Conservation (phyloP, 1,284 basidiomycete species). For the Marasmius tenuissimus region DNA sequence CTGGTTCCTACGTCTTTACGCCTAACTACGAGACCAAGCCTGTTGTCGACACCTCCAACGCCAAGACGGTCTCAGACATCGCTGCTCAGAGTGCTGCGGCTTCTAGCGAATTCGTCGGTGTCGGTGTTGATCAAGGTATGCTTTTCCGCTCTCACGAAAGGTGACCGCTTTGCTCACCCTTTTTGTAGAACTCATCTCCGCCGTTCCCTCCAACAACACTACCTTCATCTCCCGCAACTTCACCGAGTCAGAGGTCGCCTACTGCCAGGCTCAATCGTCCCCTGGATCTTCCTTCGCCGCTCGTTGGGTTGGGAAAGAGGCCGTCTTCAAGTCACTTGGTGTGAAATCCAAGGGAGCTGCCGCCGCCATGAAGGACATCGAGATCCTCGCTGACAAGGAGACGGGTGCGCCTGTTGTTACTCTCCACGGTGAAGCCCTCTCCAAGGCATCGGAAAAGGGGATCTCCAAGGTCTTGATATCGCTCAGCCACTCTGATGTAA, state of each 20-base stretch:
- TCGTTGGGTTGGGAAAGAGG: conserved; percentile 97
- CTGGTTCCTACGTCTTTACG: conserved; percentile 80
- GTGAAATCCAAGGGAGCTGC: conserved; percentile 90
- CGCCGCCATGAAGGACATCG: conserved; percentile 94
- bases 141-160: conserved; percentile 8
- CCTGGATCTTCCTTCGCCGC: conserved; percentile 91
- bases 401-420: conserved; percentile 72
- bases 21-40: conserved; percentile 59
- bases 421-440: conserved; percentile 82
- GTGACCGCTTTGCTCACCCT: conserved; percentile 11
- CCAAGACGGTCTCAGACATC: conserved; percentile 58
- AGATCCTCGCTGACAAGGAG: conserved; percentile 77
- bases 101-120: conserved; percentile 46
- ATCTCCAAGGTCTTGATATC: conserved; percentile 81
- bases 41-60: conserved; percentile 65
- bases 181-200: conserved; percentile 82
- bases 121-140: conserved; percentile 86
- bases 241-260: conserved; percentile 83
- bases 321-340: conserved; percentile 97
- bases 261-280: conserved; percentile 88
- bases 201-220: conserved; percentile 89
- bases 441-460: conserved; percentile 73
- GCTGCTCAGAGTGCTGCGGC: conserved; percentile 47
- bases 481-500: conserved; percentile 87
- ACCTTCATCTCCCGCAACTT: conserved; percentile 93